Conservation (phyloP, 2,329 filamentous ascomycete species). For the Xylariaceae sp. region DNA sequence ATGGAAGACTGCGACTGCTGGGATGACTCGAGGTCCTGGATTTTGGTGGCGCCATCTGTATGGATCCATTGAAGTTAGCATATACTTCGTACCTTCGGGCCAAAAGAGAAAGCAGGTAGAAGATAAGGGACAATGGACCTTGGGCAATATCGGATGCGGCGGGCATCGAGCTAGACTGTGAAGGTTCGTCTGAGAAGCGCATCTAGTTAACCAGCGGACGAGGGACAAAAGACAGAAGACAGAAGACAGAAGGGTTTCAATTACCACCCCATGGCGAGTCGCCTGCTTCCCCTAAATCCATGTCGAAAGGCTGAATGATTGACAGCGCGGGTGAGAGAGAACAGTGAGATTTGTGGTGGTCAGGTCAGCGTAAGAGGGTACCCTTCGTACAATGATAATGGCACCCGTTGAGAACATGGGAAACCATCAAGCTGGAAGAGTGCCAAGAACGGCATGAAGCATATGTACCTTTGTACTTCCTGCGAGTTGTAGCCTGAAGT, state of each 20-base stretch:
- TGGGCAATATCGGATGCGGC: constrained; percentile 24
- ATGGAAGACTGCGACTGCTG: constrained; percentile 29
- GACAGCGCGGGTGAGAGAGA: constrained; percentile 2
- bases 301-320: constrained; percentile 21
- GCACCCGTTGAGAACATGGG: neutral
- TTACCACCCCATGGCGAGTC: constrained; percentile 43
- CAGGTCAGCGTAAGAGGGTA: constrained; percentile 1
- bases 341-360: constrained; percentile 10
- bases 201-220: constrained; percentile 16
- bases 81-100: neutral
- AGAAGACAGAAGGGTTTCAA: constrained; percentile 13
- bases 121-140: constrained; percentile 18
- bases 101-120: neutral
- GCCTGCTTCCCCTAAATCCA: constrained; percentile 41
- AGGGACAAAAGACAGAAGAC: constrained; percentile 2
- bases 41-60: constrained; percentile 22
- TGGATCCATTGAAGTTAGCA: constrained; percentile 11
- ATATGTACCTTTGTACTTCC: too few relatives aligned
- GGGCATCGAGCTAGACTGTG: constrained; percentile 32
- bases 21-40: constrained; percentile 27
- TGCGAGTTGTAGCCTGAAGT: too few relatives aligned
- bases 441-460: too few relatives aligned
- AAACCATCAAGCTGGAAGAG: neutral
- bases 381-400: neutral
- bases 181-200: constrained; percentile 36